Evolutionary conservation across 2,329 filamentous ascomycete genomes (phyloP), one percentile per base, ranked within the genome.

Genomic region (Cladosporium sp.): DNA sequence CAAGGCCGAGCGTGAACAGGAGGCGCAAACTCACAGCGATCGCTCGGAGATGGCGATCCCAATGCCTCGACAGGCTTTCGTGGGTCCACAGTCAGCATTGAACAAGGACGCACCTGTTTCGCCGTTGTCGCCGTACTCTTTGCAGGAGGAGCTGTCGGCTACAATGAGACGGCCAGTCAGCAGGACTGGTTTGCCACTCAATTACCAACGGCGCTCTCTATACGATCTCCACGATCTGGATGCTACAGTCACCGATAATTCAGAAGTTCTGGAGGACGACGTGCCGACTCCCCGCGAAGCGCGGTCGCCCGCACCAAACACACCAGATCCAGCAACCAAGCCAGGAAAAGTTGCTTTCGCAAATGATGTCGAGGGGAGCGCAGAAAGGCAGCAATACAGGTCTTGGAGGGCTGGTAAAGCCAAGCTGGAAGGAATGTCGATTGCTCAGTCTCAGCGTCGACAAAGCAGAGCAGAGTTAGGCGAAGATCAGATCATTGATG

Each of bases 401-500:
- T 80, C 80, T 58, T 84, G 82, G 82, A 76, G 82, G 31, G 75
- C 80, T 70, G 82, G 82, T 21, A 80, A 83, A 66, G 80, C 81
- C 6, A 79, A 77, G 65, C 70, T 81, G 69, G 69, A 73, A 16
- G 76, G 76, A 56, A 69, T 71, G 76, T 77, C 69, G 67, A 79
- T 75, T 71, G 76, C 72, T 65, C 76, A 75, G 60, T 77, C 73
- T 70, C 74, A 76, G 61, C 70, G 74, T 35, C 67, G 67, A 33
- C 74, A 71, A 69, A 74, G 69, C 65, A 69, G 58, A 67, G 78
- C 49, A 78, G 69, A 72, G 23, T 33, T 69, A 18, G 78, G 79
- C 55, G 82, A 88, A 28, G 87, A 88, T 64, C 86, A 86, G 74
- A 84, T 86, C 52, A 88, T 89, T 67, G 85, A 89, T 74, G 87